These are phyloP conservation scores for Collybia mongolica DNA, from an alignment of 768 basidiomycete species.

Conservation along the genomic window DNA sequence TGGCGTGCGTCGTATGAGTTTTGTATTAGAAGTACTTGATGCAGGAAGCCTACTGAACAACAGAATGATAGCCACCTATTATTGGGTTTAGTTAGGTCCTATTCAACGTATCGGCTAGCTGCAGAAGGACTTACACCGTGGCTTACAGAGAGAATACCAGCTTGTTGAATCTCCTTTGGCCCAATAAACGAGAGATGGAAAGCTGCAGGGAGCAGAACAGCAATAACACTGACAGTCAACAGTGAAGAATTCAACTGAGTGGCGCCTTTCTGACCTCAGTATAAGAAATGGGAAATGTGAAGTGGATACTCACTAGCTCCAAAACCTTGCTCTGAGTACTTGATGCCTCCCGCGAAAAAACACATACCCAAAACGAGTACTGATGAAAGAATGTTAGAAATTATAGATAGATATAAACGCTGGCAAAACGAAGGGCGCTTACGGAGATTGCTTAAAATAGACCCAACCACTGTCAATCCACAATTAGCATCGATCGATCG, in stretches of 20 bases:
- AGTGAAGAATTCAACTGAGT: conserved; percentile 76
- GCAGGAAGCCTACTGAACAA: conserved; percentile 56
- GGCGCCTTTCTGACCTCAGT: conserved; percentile 35
- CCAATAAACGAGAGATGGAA: conserved; percentile 59
- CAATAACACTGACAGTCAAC: conserved; percentile 77
- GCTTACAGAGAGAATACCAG: conserved; percentile 63
- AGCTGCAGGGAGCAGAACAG: conserved; percentile 75
- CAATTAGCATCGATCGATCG: conserved; percentile 8
- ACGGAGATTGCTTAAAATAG: conserved; percentile 83
- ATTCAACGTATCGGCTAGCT: neutral
- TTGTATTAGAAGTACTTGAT: conserved; percentile 29
- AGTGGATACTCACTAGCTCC: conserved; percentile 57
- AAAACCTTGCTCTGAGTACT: conserved; percentile 80
- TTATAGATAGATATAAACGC: neutral
- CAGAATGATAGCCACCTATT: conserved; percentile 72
- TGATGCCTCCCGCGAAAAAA: conserved; percentile 81
- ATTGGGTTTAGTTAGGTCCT: neutral
- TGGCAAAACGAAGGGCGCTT: conserved; percentile 25
- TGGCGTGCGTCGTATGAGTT: conserved; percentile 23
- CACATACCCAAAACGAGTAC: conserved; percentile 89
- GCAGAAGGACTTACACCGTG: conserved; percentile 55
- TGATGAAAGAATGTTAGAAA: conserved; percentile 21
- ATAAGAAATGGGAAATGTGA: conserved; percentile 11
- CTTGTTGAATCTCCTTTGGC: conserved; percentile 23
- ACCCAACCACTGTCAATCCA: conserved; percentile 66